Evolutionary conservation across 371 early-diverging fungal species (phyloP).

Genomic region (Mucor mucedo): DNA sequence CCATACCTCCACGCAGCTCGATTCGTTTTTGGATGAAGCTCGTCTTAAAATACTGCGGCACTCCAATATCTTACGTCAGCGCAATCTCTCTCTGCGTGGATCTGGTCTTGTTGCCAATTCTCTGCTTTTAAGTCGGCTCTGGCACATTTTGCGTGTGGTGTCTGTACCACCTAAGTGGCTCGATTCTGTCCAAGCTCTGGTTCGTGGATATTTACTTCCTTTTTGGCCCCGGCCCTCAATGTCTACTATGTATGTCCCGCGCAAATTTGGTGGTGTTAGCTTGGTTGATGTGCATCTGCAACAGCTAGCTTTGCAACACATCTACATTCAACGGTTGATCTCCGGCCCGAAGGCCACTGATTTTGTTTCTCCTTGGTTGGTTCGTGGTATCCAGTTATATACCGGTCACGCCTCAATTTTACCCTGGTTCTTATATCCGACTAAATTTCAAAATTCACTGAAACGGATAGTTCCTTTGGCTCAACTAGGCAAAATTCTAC

Average conservation of each 20-base stretch:
- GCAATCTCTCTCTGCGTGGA: neutral
- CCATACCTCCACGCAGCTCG: neutral
- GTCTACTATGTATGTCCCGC: neutral
- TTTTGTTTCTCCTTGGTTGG: constrained; percentile 1
- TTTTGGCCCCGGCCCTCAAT: constrained; percentile 1
- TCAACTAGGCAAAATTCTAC: too few species aligned
- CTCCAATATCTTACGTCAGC: neutral
- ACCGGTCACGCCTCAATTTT: neutral
- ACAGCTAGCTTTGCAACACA: constrained; percentile 1
- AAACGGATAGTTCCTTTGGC: too few species aligned
- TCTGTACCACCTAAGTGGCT: constrained; percentile 4
- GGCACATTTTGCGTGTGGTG: constrained; percentile 11
- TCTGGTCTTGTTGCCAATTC: constrained; percentile 21
- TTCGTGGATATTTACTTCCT: neutral
- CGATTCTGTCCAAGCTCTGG: neutral
- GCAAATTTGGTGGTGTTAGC: constrained; percentile 3
- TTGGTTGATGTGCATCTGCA: neutral
- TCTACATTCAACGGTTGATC: neutral
- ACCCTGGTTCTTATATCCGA: neutral
- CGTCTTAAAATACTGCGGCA: constrained; percentile 2
- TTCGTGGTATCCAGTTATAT: neutral
- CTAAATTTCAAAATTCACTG: neutral
- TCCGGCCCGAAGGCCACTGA: neutral
- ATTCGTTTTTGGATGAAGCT: neutral
- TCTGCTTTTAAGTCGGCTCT: constrained; percentile 8